phyloP scores from a whole-genome alignment of 2,329 filamentous ascomycete species.

The Alternaria arbusti region DNA sequence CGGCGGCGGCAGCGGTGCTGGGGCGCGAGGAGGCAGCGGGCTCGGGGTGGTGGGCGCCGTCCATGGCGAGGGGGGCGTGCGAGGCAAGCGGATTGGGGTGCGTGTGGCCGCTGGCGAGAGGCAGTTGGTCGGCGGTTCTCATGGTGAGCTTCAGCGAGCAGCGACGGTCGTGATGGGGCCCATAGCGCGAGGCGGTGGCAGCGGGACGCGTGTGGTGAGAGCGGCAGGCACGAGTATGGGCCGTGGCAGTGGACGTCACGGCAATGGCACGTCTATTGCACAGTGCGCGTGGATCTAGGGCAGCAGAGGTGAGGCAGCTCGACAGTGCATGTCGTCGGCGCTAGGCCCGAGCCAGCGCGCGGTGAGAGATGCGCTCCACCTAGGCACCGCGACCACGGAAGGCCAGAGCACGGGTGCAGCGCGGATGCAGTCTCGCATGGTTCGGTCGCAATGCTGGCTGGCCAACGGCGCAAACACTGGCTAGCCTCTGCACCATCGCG shows the following conservation, averaged over 20 bases:
- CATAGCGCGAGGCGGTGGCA: constrained; percentile 32
- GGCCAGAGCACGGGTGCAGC: not conserved
- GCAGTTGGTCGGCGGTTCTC: constrained; percentile 38
- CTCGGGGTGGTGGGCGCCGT: constrained; percentile 22
- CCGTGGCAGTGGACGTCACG: not conserved
- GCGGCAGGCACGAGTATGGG: not conserved
- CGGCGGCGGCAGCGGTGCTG: constrained; percentile 33
- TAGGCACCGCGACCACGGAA: not conserved
- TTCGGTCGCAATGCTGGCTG: not conserved
- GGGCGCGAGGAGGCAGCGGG: constrained; percentile 29
- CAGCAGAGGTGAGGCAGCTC: not conserved
- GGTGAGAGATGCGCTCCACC: constrained; percentile 18
- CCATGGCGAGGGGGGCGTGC: constrained; percentile 33
- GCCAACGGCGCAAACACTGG: not conserved
- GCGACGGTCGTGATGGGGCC: constrained; percentile 32
- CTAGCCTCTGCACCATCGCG: not conserved
- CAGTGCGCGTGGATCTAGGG: not conserved
- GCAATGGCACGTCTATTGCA: not conserved
- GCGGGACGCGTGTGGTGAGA: constrained; percentile 9
- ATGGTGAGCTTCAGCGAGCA: constrained; percentile 35
- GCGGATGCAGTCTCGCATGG: not conserved
- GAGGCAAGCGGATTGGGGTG: constrained; percentile 38
- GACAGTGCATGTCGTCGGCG: constrained; percentile 1
- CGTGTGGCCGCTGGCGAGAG: constrained; percentile 27
- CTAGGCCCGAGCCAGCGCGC: constrained; percentile 21